These are phyloP conservation scores for Colletotrichum siamense DNA, from an alignment of 2,329 filamentous ascomycete genomes.

Conservation along the genomic window DNA sequence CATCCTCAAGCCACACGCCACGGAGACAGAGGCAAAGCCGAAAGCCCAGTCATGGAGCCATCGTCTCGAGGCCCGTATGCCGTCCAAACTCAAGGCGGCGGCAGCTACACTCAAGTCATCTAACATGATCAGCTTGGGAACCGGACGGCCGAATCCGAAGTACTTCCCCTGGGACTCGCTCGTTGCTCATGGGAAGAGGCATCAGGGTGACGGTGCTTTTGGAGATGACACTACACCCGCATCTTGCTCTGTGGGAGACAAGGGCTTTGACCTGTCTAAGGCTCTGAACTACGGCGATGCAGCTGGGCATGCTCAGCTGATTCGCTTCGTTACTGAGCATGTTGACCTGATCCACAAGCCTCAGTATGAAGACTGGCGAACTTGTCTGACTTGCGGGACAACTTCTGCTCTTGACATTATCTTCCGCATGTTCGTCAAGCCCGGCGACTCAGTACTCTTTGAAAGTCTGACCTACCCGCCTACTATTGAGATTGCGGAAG, in stretches of 20 bases:
- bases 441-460: not conserved
- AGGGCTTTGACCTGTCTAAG: not conserved
- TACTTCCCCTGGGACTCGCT: not conserved
- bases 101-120: not conserved
- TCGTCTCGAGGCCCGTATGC: not conserved
- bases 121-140: not conserved
- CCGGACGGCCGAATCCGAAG: not conserved
- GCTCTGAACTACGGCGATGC: not conserved
- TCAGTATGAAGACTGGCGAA: not conserved
- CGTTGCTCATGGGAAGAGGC: not conserved
- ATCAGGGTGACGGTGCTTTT: not conserved
- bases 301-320: not conserved
- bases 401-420: not conserved
- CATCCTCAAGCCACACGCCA: not conserved
- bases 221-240: rapidly evolving
- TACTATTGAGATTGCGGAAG: not conserved
- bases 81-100: not conserved
- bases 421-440: not conserved
- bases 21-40: not conserved
- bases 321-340: not conserved
- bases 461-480: not conserved
- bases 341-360: not conserved
- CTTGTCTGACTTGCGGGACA: not conserved
- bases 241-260: not conserved
- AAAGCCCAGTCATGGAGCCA: not conserved